phyloP scores from a whole-genome alignment of 768 basidiomycete species.

The Leccinum subtestaceum region DNA sequence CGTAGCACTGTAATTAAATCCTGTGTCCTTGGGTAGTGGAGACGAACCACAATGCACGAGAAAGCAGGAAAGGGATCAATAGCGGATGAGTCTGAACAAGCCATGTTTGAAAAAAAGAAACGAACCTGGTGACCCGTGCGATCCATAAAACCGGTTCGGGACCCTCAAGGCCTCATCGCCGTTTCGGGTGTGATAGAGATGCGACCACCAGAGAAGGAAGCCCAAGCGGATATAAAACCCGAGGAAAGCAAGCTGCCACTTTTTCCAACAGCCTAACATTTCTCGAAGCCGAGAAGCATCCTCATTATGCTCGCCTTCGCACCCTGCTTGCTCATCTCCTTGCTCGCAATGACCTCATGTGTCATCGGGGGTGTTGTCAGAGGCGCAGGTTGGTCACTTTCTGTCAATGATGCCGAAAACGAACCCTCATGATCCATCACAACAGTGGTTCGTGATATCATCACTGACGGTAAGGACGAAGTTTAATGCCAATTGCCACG shows the following conservation, averaged over 20 bases:
- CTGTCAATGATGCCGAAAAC: neutral
- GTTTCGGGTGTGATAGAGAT: neutral
- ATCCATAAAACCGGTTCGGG: neutral
- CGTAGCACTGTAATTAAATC: neutral
- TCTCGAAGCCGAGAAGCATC: neutral
- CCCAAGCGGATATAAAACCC: constrained; percentile 12
- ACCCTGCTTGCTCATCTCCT: constrained; percentile 8
- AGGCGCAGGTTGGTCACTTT: constrained; percentile 8
- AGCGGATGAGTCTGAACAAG: neutral
- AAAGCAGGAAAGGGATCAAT: neutral
- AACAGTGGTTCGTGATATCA: neutral
- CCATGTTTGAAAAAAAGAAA: neutral
- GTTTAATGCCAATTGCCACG: neutral
- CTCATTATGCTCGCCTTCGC: constrained; percentile 12
- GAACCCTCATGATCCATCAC: neutral
- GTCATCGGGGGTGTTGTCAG: constrained; percentile 4
- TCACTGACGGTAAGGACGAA: constrained; percentile 1
- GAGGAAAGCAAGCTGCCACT: neutral
- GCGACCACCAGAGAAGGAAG: neutral
- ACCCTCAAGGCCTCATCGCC: neutral
- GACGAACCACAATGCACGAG: neutral
- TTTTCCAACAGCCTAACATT: neutral
- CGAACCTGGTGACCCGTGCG: neutral
- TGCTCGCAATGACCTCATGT: constrained; percentile 12
- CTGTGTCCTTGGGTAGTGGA: constrained; percentile 1